phyloP scores from a whole-genome alignment of 169 alveolate species.

The Eimeria zaria region DNA sequence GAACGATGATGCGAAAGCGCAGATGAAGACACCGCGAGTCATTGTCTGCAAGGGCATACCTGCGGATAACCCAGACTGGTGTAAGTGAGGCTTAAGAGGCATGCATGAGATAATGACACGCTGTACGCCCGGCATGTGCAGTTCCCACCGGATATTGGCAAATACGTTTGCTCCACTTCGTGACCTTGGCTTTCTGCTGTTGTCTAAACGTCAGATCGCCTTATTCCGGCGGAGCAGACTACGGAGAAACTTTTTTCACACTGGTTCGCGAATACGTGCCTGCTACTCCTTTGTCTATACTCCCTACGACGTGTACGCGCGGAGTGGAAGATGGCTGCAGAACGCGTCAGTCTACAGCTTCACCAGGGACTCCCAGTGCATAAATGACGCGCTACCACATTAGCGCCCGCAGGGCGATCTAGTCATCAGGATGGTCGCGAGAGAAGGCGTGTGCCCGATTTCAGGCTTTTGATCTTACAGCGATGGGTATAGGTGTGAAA shows the following conservation, averaged over 20 bases:
- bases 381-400: background rate
- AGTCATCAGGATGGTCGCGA: background rate
- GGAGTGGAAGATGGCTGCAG: conserved; percentile 75
- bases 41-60: conserved; percentile 45
- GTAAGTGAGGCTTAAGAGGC: background rate
- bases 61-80: conserved; percentile 71
- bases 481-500: background rate
- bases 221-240: conserved; percentile 12
- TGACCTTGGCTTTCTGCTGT: background rate
- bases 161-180: background rate
- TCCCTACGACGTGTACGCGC: conserved; percentile 35
- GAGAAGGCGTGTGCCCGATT: background rate
- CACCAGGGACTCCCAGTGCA: background rate
- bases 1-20: background rate
- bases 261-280: conserved; percentile 73
- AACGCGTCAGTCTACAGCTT: conserved; percentile 42
- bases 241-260: conserved; percentile 51
- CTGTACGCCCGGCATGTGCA: no score
- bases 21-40: background rate
- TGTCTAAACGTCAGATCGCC: conserved; percentile 25
- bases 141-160: background rate
- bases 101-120: background rate
- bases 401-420: background rate
- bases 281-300: conserved; percentile 30
- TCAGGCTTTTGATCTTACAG: background rate